Evolutionary conservation across 768 basidiomycete species (phyloP), one percentile per base, ranked within the genome.

Genomic region (Chiua virens): DNA sequence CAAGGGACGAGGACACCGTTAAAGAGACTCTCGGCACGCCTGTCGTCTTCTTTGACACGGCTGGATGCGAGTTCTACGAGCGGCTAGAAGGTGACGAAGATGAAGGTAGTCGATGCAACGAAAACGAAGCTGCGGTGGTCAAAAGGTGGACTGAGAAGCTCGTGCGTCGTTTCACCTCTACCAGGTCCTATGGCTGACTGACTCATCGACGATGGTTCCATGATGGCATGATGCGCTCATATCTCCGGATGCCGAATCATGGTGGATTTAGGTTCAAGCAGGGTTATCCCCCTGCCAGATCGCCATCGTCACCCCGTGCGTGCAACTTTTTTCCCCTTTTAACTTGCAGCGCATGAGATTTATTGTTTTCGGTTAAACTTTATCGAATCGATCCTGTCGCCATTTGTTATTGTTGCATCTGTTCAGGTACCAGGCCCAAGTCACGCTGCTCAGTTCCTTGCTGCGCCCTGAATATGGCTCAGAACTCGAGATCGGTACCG

Each of bases 21-120:
- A 82, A 80, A 53, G 96, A 96, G 49, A 68, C 82, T 4, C 72
- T 98, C 7, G 79, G 75, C 4, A 88, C 79, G 0, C 90, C 92
- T 1, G 81, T 98, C 3, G 83, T 95, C 3, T 99, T 98, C 67
- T 92, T 91, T 59, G 97, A 99, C 64, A 99, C 94, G 0, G 83
- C 90, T 4, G 93, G 94, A 0, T 94, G 91, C 59, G 93, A 97
- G 65, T 96, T 91, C 62, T 97, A 86, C 61, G 97, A 98, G 65
- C 75, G 91, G 15, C 64, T 83, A 0, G 88, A 91, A 28, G 86
- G 79, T 0, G 86, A 86, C 49, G 75, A 78, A n/a, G 90, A 92
- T 61, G 94, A 96, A 61, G 94, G 93, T 0, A 95, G 92, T 56
- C 79, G 86, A 55, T 87, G 83, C 58, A 99, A 99, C 60, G 95